Evolutionary conservation across 805 yeast species (phyloP).

Genomic region (Sungouiozyma intestinalis): DNA sequence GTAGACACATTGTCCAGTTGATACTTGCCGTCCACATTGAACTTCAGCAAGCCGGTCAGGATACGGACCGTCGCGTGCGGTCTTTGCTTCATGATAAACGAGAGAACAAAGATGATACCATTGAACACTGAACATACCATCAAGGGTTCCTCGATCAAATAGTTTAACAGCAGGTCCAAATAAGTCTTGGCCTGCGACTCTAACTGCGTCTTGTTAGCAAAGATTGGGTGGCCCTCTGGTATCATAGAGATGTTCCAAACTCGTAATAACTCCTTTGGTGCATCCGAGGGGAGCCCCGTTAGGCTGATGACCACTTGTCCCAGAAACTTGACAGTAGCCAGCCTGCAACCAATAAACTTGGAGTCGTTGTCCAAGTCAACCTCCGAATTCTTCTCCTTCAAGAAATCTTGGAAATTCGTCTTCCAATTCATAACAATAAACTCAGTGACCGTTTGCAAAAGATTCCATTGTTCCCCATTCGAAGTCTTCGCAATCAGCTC

Average conservation of each 20-base stretch:
- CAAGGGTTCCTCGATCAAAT: constrained; percentile 45
- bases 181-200: constrained; percentile 65
- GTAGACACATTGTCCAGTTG: constrained; percentile 32
- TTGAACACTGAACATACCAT: constrained; percentile 50
- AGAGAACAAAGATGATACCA: constrained; percentile 55
- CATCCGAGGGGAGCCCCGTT: constrained; percentile 14
- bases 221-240: constrained; percentile 55
- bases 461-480: constrained; percentile 41
- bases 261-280: not conserved
- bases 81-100: constrained; percentile 55
- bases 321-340: constrained; percentile 67
- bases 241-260: constrained; percentile 35
- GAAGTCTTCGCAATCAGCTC: constrained; percentile 35
- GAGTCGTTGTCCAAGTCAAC: constrained; percentile 16
- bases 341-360: constrained; percentile 46
- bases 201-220: constrained; percentile 38
- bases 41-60: constrained; percentile 46
- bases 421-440: constrained; percentile 54
- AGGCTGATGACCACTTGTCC: constrained; percentile 49
- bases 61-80: constrained; percentile 50
- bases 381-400: constrained; percentile 17
- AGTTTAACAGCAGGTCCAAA: constrained; percentile 52
- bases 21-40: constrained; percentile 49
- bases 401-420: constrained; percentile 31
- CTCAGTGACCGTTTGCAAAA: constrained; percentile 44